Conservation (phyloP, 1,139 yeast species). For the Lizanozyma gosingica region DNA sequence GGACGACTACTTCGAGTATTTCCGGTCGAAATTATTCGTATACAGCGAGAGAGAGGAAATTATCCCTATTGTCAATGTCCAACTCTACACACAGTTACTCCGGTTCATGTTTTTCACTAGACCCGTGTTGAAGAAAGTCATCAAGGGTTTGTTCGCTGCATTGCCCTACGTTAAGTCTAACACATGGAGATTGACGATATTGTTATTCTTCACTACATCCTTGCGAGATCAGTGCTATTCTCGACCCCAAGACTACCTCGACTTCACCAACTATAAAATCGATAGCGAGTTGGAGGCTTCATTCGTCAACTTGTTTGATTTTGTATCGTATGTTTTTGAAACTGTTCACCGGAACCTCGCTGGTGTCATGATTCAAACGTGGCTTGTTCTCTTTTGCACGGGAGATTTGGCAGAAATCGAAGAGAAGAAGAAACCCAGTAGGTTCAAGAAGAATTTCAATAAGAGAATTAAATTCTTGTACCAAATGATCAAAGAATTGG, state of each 20-base stretch:
- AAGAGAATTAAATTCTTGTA: conserved; percentile 26
- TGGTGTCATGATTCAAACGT: conserved; percentile 23
- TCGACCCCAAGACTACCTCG: conserved; percentile 27
- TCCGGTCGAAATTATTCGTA: conserved; percentile 18
- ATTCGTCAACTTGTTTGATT: conserved; percentile 26
- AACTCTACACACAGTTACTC: conserved; percentile 23
- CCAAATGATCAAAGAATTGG: conserved; percentile 19
- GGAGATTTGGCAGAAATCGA: neutral
- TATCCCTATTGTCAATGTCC: conserved; percentile 15
- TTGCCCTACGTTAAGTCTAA: conserved; percentile 23
- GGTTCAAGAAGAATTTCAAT: conserved; percentile 25
- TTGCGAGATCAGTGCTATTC: conserved; percentile 32
- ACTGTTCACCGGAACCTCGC: conserved; percentile 10
- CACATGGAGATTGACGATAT: conserved; percentile 31
- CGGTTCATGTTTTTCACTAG: conserved; percentile 24
- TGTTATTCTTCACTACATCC: conserved; percentile 24
- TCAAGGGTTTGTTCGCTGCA: conserved; percentile 16
- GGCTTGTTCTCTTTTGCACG: conserved; percentile 22
- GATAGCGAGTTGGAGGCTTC: conserved; percentile 16
- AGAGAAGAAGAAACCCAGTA: conserved; percentile 17
- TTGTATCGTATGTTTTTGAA: conserved; percentile 23
- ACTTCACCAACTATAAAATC: conserved; percentile 14
- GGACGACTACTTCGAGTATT: conserved; percentile 20
- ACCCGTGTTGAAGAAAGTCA: conserved; percentile 15
- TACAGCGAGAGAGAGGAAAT: conserved; percentile 17